A percentile compares a stretch with the other conserved stretches of the same genome.
phyloP scores from a whole-genome alignment of 495 filamentous ascomycete genomes.

The Aspergillus indologenus region DNA sequence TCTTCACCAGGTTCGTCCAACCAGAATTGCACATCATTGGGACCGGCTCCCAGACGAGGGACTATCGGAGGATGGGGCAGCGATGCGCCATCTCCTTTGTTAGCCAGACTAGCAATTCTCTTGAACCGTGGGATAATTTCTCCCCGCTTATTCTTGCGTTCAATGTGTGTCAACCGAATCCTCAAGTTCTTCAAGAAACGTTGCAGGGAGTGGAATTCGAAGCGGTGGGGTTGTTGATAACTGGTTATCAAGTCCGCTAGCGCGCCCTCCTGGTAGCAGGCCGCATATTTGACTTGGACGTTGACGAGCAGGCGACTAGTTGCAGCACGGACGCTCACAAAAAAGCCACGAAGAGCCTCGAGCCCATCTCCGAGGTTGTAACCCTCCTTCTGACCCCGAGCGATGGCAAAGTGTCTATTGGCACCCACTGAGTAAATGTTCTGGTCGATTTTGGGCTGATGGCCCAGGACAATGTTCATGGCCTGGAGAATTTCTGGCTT shows the following conservation, averaged over 20 bases:
- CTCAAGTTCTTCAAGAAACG: conserved; percentile 46
- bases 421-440: conserved; percentile 33
- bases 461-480: conserved; percentile 53
- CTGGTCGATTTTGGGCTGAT: conserved; percentile 34
- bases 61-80: conserved; percentile 34
- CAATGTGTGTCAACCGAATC: conserved; percentile 38
- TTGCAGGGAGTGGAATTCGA: too few relatives aligned
- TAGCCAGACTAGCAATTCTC: conserved; percentile 47
- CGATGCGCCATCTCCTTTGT: conserved; percentile 31
- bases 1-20: conserved; percentile 24
- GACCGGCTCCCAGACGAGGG: conserved; percentile 32
- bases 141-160: conserved; percentile 35
- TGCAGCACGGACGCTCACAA: conserved; percentile 62
- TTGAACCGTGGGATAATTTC: conserved; percentile 35
- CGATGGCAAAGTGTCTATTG: conserved; percentile 42
- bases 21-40: conserved; percentile 48
- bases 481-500: conserved; percentile 46
- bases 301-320: conserved; percentile 64
- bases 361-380: conserved; percentile 39
- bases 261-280: conserved; percentile 37
- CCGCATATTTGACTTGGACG: conserved; percentile 48
- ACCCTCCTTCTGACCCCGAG: conserved; percentile 24
- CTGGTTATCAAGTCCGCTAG: conserved; percentile 26
- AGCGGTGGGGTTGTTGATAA: too few relatives aligned
- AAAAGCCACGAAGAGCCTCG: conserved; percentile 60